These are phyloP conservation scores for Coemansia sp. DNA, from an alignment of 192 early-diverging fungal species.

Conservation along the genomic window DNA sequence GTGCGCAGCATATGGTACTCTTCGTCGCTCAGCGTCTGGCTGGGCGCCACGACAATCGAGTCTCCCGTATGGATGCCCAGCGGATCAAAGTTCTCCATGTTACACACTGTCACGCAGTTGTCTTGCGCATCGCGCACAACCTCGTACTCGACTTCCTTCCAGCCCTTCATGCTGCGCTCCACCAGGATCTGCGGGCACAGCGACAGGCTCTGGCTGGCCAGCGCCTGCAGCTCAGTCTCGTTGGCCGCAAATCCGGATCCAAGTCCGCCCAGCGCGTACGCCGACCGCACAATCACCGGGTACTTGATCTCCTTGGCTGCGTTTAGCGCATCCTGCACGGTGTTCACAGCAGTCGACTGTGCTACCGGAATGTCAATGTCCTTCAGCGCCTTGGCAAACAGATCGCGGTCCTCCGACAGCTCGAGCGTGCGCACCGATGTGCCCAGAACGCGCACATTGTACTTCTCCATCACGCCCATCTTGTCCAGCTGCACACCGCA, in stretches of 20 bases:
- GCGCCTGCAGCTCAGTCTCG: constrained; percentile 67
- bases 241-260: constrained; percentile 92
- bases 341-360: constrained; percentile 84
- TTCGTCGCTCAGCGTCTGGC: constrained; percentile 93
- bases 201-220: constrained; percentile 84
- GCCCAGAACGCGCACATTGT: constrained; percentile 89
- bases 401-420: constrained; percentile 90
- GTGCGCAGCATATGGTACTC: constrained; percentile 96
- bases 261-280: constrained; percentile 94
- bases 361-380: constrained; percentile 78
- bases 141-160: constrained; percentile 99
- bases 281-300: constrained; percentile 93
- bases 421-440: constrained; percentile 92
- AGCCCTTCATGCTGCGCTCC: constrained; percentile 95
- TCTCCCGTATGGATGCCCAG: constrained; percentile 98
- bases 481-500: constrained; percentile 89
- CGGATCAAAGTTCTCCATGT: constrained; percentile 99
- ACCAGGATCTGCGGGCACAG: constrained; percentile 92
- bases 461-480: constrained; percentile 75
- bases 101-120: constrained; percentile 99
- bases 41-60: constrained; percentile 97
- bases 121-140: constrained; percentile 94
- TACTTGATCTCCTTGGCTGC: constrained; percentile 87
- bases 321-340: constrained; percentile 79
- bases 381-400: constrained; percentile 92